These are phyloP conservation scores for Saturnispora diversa DNA, from an alignment of 805 yeast genomes.

Conservation along the genomic window DNA sequence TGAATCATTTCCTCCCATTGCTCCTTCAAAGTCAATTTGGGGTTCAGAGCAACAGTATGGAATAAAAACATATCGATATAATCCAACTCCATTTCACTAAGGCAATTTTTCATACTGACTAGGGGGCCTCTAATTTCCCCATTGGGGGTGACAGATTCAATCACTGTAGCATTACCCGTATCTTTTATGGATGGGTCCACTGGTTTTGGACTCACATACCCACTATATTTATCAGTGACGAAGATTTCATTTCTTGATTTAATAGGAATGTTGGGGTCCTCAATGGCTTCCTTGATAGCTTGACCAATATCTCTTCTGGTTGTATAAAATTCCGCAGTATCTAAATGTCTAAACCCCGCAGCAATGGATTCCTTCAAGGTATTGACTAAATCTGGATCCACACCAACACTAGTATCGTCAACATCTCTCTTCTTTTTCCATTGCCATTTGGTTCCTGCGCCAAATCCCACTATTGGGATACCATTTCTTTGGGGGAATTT, in stretches of 20 bases:
- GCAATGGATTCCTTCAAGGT: slow-evolving; percentile 40
- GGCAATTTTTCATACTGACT: slow-evolving; percentile 37
- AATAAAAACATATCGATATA: slow-evolving; percentile 55
- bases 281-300: slow-evolving; percentile 36
- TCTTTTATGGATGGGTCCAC: not conserved
- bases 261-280: slow-evolving; percentile 21
- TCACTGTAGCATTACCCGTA: slow-evolving; percentile 25
- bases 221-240: slow-evolving; percentile 50
- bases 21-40: slow-evolving; percentile 32
- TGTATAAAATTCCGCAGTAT: slow-evolving; percentile 56
- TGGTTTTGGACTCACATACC: not conserved
- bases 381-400: slow-evolving; percentile 33
- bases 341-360: slow-evolving; percentile 50
- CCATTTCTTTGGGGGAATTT: slow-evolving; percentile 15
- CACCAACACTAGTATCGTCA: not conserved
- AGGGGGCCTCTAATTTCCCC: slow-evolving; percentile 35
- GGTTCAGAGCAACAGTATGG: slow-evolving; percentile 45
- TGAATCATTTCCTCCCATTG: slow-evolving; percentile 45
- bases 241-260: slow-evolving; percentile 37
- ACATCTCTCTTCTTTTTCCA: slow-evolving; percentile 26
- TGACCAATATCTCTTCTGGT: slow-evolving; percentile 54
- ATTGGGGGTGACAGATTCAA: slow-evolving; percentile 1
- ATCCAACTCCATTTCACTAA: slow-evolving; percentile 39
- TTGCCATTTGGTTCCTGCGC: slow-evolving; percentile 55
- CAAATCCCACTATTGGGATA: slow-evolving; percentile 31